A percentile compares a stretch with the other conserved stretches of the same genome.
These are phyloP conservation scores for Colletotrichum magnum DNA, from an alignment of 2,329 filamentous ascomycete genomes.

Conservation along the genomic window DNA sequence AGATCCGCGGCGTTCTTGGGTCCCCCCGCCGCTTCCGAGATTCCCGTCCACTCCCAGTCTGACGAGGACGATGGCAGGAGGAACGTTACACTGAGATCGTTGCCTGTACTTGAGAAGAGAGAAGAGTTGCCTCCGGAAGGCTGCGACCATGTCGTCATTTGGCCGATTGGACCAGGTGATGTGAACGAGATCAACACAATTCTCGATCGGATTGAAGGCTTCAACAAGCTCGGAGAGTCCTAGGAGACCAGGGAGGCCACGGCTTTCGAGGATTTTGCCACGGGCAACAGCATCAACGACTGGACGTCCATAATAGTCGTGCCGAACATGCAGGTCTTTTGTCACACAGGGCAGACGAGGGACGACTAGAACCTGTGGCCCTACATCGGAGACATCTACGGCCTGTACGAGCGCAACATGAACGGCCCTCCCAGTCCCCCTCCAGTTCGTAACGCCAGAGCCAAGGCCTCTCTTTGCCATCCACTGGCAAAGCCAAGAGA, in stretches of 20 bases:
- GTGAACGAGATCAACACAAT: background rate
- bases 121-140: background rate
- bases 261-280: background rate
- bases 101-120: background rate
- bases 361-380: background rate
- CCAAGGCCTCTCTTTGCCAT: no score
- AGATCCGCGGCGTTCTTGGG: background rate
- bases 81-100: background rate
- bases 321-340: constrained; percentile 4
- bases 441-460: no score
- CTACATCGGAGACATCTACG: background rate
- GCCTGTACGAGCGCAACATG: background rate
- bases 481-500: no score
- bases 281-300: background rate
- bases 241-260: background rate
- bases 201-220: background rate
- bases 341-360: background rate
- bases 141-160: background rate
- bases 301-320: background rate
- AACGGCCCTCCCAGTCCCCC: no score
- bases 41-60: background rate
- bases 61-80: background rate
- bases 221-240: no score
- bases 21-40: background rate
- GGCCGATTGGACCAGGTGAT: background rate